Conservation (phyloP, 1,284 basidiomycete species). For the Veloporphyrellus conicus region DNA sequence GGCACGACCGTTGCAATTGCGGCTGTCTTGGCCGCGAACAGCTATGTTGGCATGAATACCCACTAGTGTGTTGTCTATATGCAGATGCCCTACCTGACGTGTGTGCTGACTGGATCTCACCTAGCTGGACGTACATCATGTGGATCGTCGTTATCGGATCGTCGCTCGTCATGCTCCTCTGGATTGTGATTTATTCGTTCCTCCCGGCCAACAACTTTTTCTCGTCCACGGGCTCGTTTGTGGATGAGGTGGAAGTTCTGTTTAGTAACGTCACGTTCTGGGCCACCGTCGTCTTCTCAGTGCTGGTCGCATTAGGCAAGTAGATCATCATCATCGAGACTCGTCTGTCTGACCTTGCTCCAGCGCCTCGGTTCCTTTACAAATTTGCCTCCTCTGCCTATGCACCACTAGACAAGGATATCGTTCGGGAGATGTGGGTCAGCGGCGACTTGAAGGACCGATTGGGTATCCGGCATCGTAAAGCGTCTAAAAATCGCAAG, state of each 20-base stretch:
- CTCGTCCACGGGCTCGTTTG: slow-evolving; percentile 57
- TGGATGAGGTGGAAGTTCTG: slow-evolving; percentile 68
- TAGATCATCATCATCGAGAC: neutral
- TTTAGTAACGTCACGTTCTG: slow-evolving; percentile 81
- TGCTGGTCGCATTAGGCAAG: slow-evolving; percentile 68
- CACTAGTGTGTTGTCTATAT: slow-evolving; percentile 62
- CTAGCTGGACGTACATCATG: slow-evolving; percentile 84
- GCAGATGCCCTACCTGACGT: neutral
- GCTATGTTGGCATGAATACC: slow-evolving; percentile 84
- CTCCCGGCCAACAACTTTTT: slow-evolving; percentile 42
- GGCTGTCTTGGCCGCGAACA: slow-evolving; percentile 84
- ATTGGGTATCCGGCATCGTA: slow-evolving; percentile 67
- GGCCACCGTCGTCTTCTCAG: slow-evolving; percentile 68
- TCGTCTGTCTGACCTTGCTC: slow-evolving; percentile 19
- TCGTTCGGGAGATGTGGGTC: slow-evolving; percentile 89
- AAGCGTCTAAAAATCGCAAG: slow-evolving; percentile 38
- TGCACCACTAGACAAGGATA: slow-evolving; percentile 74
- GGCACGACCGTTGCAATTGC: slow-evolving; percentile 89
- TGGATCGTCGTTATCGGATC: slow-evolving; percentile 79
- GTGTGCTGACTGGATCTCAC: slow-evolving; percentile 7
- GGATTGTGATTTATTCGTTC: slow-evolving; percentile 84
- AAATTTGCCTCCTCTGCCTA: slow-evolving; percentile 69
- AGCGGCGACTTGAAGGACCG: slow-evolving; percentile 78
- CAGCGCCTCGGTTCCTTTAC: slow-evolving; percentile 69
- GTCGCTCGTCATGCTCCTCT: slow-evolving; percentile 72